phyloP scores from a whole-genome alignment of 1,284 basidiomycete genomes.

The Puccinia hordei region DNA sequence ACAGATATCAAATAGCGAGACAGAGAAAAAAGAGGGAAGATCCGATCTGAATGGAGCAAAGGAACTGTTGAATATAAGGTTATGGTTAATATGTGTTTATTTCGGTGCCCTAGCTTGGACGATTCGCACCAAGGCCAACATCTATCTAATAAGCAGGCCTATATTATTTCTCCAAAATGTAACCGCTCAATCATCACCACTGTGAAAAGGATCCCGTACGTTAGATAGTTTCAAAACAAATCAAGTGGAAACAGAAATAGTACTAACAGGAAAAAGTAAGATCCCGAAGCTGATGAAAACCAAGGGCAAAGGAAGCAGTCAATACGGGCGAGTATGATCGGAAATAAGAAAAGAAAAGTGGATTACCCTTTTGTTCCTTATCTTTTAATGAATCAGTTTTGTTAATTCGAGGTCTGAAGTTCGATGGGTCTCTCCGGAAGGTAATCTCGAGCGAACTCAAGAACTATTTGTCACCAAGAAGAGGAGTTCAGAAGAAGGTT shows the following conservation, averaged over 20 bases:
- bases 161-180: not conserved
- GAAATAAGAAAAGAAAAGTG: not conserved
- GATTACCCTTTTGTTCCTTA: slow-evolving; percentile 76
- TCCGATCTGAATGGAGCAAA: not conserved
- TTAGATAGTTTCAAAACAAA: not conserved
- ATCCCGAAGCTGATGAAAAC: slow-evolving; percentile 35
- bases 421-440: slow-evolving; percentile 92
- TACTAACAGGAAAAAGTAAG: slow-evolving; percentile 48
- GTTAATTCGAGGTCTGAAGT: slow-evolving; percentile 88
- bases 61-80: not conserved
- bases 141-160: not conserved
- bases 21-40: not conserved
- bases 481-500: not conserved
- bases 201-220: not conserved
- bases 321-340: not conserved
- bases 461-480: slow-evolving; percentile 63
- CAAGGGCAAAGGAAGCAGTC: not conserved
- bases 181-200: slow-evolving; percentile 34
- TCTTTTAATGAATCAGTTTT: slow-evolving; percentile 90
- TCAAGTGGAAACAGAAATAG: not conserved
- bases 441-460: slow-evolving; percentile 88
- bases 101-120: not conserved
- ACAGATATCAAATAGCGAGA: not conserved
- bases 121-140: not conserved
- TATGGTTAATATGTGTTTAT: not conserved